Evolutionary conservation across 2,329 filamentous ascomycete genomes (phyloP), one percentile per base, ranked within the genome.

Genomic region (Aspergillus uvarum): DNA sequence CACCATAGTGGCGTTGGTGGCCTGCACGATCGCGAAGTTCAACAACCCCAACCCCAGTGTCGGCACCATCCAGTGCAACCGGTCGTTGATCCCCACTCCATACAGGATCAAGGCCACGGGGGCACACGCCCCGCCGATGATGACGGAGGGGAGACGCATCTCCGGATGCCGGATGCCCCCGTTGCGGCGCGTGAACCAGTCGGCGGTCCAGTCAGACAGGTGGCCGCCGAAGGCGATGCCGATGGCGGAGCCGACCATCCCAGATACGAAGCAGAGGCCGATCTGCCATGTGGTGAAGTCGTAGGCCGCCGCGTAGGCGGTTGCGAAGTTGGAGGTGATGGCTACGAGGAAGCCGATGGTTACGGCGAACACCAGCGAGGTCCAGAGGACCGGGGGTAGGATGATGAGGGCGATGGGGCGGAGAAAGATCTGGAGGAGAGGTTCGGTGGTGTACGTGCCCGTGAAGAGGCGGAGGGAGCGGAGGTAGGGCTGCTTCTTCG

Each of bases 21-120:
- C 59, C 32, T 60, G 54, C 5, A 47, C 44, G 12, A 60, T 60
- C 14, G 59, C 38, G 26, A 60, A 57, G 2, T 51, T 44, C 6
- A 60, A 31, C 4, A 60, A 32, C 4, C 54, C 54, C 16, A 86
- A 72, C 1, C 81, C 84, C 6, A 87, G 67, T 0, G 82, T 85
- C 0, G 84, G 81, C 38, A 80, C 80, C 3, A 86, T 85, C 83
- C 84, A 87, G 54, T 74, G 74, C 26, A 69, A 57, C 12, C 63
- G 38, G 31, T 72, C 54, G 5, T 71, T 59, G 7, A 76, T 70
- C 0, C 74, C 72, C 21, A 69, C 65, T 0, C 74, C 74, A 48
- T 75, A 75, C 10, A 76, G 63, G 5, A 75, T 55, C 7, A 76
- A 55, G 2, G 64, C 67, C 4, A 72, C 44, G 2, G 73, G 73